These are phyloP conservation scores for Dimocarpus longan DNA, from an alignment of 345 rosid species.

Conservation along the genomic window DNA sequence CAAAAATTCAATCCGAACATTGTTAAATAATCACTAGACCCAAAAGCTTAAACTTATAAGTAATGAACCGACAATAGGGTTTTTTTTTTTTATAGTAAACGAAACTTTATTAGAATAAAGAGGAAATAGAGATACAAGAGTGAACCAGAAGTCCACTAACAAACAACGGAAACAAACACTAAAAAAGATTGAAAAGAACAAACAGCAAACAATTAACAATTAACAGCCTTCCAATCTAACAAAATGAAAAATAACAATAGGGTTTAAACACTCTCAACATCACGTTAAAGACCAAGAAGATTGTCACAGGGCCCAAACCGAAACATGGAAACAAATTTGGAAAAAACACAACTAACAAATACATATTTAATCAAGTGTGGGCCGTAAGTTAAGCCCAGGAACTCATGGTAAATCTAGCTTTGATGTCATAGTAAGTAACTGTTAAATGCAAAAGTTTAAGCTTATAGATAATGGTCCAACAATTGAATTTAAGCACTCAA, in stretches of 20 bases:
- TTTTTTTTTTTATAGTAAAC: too few relatives aligned
- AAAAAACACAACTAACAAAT: not conserved
- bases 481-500: not conserved
- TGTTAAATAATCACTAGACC: not conserved
- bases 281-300: not conserved
- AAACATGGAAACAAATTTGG: not conserved
- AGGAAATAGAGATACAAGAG: too few relatives aligned
- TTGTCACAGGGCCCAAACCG: not conserved
- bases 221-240: too few relatives aligned
- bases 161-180: too few relatives aligned
- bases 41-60: not conserved
- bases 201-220: too few relatives aligned
- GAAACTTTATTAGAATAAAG: too few relatives aligned
- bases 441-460: not conserved
- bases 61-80: not conserved
- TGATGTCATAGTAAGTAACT: not conserved
- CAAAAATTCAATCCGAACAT: not conserved
- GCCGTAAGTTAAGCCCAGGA: not conserved
- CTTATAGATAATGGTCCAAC: not conserved
- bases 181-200: too few relatives aligned
- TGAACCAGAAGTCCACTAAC: too few relatives aligned
- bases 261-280: not conserved
- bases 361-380: not conserved
- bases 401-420: not conserved
- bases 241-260: not conserved